Evolutionary conservation across 352 stramenopile species (phyloP).

Genomic region (Phytopythium aichiense): DNA sequence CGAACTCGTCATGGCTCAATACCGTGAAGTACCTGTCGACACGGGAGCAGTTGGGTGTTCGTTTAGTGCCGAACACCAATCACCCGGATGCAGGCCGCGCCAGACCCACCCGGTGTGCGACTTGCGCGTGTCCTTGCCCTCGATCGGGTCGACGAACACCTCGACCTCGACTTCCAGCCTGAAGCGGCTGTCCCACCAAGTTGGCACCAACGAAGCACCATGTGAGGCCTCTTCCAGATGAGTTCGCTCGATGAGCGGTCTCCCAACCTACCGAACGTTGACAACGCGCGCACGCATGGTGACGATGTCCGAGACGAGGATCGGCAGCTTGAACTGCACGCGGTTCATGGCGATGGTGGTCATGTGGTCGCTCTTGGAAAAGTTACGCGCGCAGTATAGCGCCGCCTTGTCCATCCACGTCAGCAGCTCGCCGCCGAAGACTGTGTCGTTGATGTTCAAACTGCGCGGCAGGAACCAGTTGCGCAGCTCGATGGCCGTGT

Average conservation of each 20-base stretch:
- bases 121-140: constrained; percentile 26
- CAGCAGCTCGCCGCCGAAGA: constrained; percentile 64
- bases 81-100: background rate
- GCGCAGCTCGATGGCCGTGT: constrained; percentile 64
- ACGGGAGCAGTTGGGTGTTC: background rate
- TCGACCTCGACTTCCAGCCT: constrained; percentile 63
- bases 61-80: background rate
- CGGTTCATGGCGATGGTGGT: constrained; percentile 76
- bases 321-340: constrained; percentile 67
- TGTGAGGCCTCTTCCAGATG: no score
- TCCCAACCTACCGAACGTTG: constrained; percentile 45
- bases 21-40: constrained; percentile 48
- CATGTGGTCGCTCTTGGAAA: constrained; percentile 74
- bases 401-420: constrained; percentile 66
- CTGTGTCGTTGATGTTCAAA: constrained; percentile 66
- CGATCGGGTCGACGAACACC: constrained; percentile 42
- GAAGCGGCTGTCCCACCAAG: constrained; percentile 25
- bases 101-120: constrained; percentile 46
- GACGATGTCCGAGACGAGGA: constrained; percentile 48
- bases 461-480: constrained; percentile 70
- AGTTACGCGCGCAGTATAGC: constrained; percentile 65
- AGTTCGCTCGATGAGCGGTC: no score
- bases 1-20: constrained; percentile 42
- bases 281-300: constrained; percentile 58
- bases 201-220: background rate